phyloP scores from a whole-genome alignment of 441 rosid genomes.

The Sinapis alba region DNA sequence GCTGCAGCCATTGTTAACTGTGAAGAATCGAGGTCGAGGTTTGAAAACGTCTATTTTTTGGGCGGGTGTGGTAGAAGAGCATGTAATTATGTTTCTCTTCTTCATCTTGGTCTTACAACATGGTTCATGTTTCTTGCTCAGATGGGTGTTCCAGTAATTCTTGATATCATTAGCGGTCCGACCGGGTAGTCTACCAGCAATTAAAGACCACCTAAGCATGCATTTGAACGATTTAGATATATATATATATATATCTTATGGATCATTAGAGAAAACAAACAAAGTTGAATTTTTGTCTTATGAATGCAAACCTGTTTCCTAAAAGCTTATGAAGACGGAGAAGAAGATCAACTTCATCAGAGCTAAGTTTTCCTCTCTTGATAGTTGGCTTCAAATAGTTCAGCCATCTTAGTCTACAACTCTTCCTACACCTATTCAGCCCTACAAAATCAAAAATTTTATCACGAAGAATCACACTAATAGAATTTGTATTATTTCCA shows the following conservation, averaged over 20 bases:
- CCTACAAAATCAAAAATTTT: background rate
- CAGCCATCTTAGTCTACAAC: constrained; percentile 7
- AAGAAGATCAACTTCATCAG: background rate
- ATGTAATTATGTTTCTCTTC: background rate
- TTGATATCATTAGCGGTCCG: background rate
- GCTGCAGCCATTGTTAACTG: background rate
- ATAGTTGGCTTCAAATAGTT: background rate
- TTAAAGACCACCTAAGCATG: constrained; percentile 29
- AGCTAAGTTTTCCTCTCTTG: background rate
- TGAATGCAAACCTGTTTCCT: background rate
- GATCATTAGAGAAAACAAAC: background rate
- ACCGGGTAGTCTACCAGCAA: constrained; percentile 46
- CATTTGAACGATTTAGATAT: background rate
- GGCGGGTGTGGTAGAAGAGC: background rate
- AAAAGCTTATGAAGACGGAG: constrained; percentile 40
- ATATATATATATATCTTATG: background rate
- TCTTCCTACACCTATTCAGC: background rate
- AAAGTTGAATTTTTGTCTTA: background rate
- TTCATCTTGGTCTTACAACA: background rate
- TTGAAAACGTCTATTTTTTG: constrained; percentile 37
- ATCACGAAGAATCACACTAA: background rate
- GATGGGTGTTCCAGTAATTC: background rate
- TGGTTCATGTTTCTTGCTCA: constrained; percentile 33
- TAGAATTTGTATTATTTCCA: background rate
- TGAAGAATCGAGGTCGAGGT: constrained; percentile 38